Percentiles rank a stretch among this genome's conserved stretches.
These are phyloP conservation scores for Papiliotrema laurentii DNA, from an alignment of 1,284 basidiomycete species.

Conservation along the genomic window DNA sequence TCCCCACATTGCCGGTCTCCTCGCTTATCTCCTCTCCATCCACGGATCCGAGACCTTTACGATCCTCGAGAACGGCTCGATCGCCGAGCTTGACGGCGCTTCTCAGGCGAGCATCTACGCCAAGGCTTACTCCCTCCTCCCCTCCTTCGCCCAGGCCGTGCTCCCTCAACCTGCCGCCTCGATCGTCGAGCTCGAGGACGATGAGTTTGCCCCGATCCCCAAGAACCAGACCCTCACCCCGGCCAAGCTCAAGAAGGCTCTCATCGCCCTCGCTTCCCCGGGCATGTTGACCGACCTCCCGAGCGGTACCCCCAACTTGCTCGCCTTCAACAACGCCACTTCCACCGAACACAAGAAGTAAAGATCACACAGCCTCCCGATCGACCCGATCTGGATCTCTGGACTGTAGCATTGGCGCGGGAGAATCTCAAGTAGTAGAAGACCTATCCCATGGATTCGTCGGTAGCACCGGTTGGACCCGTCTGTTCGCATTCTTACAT, in stretches of 20 bases:
- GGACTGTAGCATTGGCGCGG: too few species aligned
- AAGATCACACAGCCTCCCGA: too few species aligned
- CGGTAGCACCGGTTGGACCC: too few species aligned
- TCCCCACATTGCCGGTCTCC: conserved; percentile 60
- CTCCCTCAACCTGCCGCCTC: conserved; percentile 33
- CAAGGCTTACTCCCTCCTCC: conserved; percentile 46
- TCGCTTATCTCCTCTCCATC: conserved; percentile 79
- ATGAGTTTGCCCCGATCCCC: conserved; percentile 26
- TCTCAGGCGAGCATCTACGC: conserved; percentile 53
- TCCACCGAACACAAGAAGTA: conserved; percentile 24
- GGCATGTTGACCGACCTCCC: conserved; percentile 56
- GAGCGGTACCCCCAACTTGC: conserved; percentile 60
- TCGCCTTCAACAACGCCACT: conserved; percentile 82
- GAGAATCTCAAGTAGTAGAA: too few species aligned
- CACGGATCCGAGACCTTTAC: conserved; percentile 61
- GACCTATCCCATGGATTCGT: too few species aligned
- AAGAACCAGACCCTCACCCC: conserved; percentile 23
- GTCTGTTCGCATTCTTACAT: too few species aligned
- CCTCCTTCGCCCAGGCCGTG: conserved; percentile 34
- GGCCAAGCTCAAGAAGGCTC: conserved; percentile 62
- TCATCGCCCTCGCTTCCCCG: conserved; percentile 60
- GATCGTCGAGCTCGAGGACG: conserved; percentile 26
- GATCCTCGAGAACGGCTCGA: conserved; percentile 38
- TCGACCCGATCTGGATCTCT: too few species aligned
- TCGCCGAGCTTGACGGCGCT: conserved; percentile 25